A percentile compares a stretch with the other conserved stretches of the same genome.
phyloP scores from a whole-genome alignment of 495 filamentous ascomycete species.

The Penicillium dipodomyicola region DNA sequence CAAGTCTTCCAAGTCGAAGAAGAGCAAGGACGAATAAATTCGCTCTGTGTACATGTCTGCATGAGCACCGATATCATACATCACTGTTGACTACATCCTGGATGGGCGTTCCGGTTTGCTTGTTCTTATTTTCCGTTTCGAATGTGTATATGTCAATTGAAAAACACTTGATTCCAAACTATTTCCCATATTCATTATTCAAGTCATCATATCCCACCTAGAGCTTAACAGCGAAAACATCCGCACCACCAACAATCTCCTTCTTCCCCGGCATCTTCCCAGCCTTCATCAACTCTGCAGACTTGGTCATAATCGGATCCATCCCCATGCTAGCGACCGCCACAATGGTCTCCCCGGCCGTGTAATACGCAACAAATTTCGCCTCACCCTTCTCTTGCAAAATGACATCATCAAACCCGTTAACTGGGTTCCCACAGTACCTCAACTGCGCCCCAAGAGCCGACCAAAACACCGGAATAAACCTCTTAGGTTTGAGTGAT shows the following conservation, averaged over 20 bases:
- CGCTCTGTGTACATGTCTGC: constrained; percentile 7
- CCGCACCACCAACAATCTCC: constrained; percentile 68
- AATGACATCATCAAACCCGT: constrained; percentile 81
- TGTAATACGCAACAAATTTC: constrained; percentile 88
- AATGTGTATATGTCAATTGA: constrained; percentile 28
- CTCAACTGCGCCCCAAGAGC: constrained; percentile 84
- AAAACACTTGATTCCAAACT: constrained; percentile 10
- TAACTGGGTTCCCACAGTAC: constrained; percentile 82
- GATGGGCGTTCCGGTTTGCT: constrained; percentile 30
- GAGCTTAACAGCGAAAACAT: constrained; percentile 59
- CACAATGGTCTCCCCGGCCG: constrained; percentile 81
- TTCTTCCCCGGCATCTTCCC: constrained; percentile 79
- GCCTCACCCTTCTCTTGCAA: constrained; percentile 70
- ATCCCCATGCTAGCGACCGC: constrained; percentile 88
- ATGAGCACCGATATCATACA: constrained; percentile 11
- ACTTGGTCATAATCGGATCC: constrained; percentile 83
- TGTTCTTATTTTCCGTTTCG: constrained; percentile 15
- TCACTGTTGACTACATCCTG: constrained; percentile 19
- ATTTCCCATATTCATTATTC: not conserved
- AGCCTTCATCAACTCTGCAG: constrained; percentile 80
- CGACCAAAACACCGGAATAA: constrained; percentile 96
- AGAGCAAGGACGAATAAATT: constrained; percentile 26
- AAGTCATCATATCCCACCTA: constrained; percentile 35
- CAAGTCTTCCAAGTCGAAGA: constrained; percentile 20
- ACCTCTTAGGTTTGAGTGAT: constrained; percentile 60